These are phyloP conservation scores for Hibiscus mutabilis DNA, from an alignment of 345 rosid species.

Conservation along the genomic window DNA sequence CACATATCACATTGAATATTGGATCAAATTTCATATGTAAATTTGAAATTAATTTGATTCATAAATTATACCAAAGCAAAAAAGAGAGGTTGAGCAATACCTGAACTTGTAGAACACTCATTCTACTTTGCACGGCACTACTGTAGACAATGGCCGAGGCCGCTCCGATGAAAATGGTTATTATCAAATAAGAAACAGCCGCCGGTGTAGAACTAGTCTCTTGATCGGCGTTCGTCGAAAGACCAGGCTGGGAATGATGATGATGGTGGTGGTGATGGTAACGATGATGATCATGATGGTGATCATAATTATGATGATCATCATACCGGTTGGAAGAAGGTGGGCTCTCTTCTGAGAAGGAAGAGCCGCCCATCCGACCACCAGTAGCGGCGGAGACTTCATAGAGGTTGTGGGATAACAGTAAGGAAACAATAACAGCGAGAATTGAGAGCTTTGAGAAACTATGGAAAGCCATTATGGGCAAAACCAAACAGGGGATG, in stretches of 20 bases:
- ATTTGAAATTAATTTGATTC: too few species aligned
- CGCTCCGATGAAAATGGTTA: background rate
- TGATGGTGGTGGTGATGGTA: background rate
- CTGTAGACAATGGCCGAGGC: background rate
- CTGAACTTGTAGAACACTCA: constrained; percentile 1
- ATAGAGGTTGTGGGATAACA: background rate
- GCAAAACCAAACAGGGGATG: background rate
- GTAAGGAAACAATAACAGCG: background rate
- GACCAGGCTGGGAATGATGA: background rate
- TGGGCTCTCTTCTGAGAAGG: background rate
- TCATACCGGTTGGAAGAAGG: background rate
- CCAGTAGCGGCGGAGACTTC: constrained; percentile 5
- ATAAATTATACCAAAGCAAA: background rate
- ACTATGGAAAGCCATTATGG: background rate
- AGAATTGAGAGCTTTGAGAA: background rate
- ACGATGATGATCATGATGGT: background rate
- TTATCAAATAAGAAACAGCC: background rate
- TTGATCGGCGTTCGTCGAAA: background rate
- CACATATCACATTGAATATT: too few species aligned
- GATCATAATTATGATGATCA: background rate
- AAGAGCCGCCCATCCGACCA: constrained; percentile 12
- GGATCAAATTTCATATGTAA: background rate
- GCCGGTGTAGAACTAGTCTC: background rate
- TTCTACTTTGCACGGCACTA: background rate
- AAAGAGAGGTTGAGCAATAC: background rate